These are phyloP conservation scores for Gigaspora rosea DNA, from an alignment of 192 early-diverging fungal genomes.

Conservation along the genomic window DNA sequence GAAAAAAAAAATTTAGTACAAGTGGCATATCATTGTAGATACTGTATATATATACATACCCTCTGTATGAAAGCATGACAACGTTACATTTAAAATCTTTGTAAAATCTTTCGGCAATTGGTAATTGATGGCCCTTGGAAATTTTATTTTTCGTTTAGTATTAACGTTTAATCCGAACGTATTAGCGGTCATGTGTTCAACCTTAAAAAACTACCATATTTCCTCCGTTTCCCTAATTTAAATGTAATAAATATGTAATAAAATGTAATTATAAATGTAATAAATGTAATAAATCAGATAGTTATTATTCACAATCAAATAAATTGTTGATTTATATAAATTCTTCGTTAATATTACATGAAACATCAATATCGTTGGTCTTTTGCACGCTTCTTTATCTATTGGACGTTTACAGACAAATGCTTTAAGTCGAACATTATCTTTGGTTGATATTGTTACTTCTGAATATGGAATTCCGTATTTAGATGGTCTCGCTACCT, in stretches of 20 bases:
- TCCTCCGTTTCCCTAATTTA: conserved; percentile 90
- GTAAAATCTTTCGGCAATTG: conserved; percentile 80
- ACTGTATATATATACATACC: conserved; percentile 50
- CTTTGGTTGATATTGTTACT: conserved; percentile 74
- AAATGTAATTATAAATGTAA: neutral
- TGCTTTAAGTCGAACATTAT: conserved; percentile 76
- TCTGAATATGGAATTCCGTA: conserved; percentile 59
- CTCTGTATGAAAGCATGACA: conserved; percentile 95
- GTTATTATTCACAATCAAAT: neutral
- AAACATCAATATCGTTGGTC: conserved; percentile 82
- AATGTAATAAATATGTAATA: neutral
- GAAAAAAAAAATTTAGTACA: too few species aligned
- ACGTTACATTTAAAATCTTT: conserved; percentile 78
- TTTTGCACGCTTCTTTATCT: conserved; percentile 51
- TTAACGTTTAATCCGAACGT: neutral
- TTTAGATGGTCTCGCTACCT: conserved; percentile 66
- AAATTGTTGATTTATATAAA: too few species aligned
- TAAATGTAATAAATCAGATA: neutral
- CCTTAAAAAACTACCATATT: conserved; percentile 68
- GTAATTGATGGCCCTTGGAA: conserved; percentile 85
- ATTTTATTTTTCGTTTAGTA: neutral
- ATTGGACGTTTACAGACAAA: conserved; percentile 71
- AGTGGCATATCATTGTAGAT: too few species aligned
- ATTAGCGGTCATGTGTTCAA: neutral
- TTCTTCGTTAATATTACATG: conserved; percentile 54